Conservation (phyloP, 306 rosid genomes). For the Vicia faba region DNA sequence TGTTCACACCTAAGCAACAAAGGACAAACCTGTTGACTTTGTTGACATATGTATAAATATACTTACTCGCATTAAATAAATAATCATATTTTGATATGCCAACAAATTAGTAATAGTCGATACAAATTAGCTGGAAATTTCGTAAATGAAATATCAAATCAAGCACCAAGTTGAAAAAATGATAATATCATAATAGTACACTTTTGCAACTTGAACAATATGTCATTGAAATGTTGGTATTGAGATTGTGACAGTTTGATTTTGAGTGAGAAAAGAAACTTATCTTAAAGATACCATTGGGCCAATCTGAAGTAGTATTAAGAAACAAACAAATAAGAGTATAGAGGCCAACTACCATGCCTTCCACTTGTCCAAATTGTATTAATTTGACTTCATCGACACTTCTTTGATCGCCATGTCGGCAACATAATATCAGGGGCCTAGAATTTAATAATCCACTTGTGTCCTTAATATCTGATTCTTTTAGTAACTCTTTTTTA, state of each 20-base stretch:
- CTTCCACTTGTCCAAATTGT: slow-evolving; percentile 47
- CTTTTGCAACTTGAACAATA: slow-evolving; percentile 16
- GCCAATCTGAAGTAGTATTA: background rate
- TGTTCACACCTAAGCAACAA: background rate
- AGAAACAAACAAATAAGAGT: slow-evolving; percentile 16
- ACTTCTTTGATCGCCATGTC: slow-evolving; percentile 60
- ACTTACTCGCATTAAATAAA: background rate
- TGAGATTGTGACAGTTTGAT: slow-evolving; percentile 18
- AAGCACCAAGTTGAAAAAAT: slow-evolving; percentile 6
- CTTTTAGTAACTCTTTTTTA: background rate
- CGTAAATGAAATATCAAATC: background rate
- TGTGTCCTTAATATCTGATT: background rate
- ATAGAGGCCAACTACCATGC: slow-evolving; percentile 40
- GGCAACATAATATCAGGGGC: slow-evolving; percentile 56
- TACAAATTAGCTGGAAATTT: background rate
- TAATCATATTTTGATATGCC: background rate
- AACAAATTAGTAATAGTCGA: too few species aligned
- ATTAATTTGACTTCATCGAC: slow-evolving; percentile 20
- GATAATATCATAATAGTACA: slow-evolving; percentile 22
- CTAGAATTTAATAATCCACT: background rate
- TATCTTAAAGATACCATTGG: slow-evolving; percentile 13
- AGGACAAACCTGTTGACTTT: slow-evolving; percentile 38
- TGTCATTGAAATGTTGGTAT: background rate
- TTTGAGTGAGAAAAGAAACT: slow-evolving; percentile 12
- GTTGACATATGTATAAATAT: slow-evolving; percentile 43